Percentiles rank a stretch among this genome's conserved stretches.
Conservation (phyloP, 805 yeast genomes). For the Trichomonascus vanleenenianus region DNA sequence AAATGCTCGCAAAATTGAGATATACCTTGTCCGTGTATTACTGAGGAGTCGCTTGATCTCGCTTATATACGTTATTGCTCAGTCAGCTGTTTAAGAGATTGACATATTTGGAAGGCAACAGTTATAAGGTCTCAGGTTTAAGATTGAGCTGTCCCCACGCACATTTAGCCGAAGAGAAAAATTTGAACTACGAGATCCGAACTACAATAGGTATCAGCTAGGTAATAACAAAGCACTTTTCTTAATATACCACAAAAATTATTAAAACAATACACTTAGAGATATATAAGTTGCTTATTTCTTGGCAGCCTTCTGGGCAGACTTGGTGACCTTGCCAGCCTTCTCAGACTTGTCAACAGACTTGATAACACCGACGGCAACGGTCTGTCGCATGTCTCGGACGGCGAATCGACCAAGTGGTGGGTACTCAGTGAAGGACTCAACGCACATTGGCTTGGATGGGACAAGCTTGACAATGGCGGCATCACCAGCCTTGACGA, state of each 20-base stretch:
- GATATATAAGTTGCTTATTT: slow-evolving; percentile 37
- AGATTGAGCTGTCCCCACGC: too few relatives aligned
- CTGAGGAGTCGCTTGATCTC: too few relatives aligned
- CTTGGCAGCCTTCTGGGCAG: slow-evolving; percentile 80
- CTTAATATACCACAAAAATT: background rate
- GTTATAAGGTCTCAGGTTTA: too few relatives aligned
- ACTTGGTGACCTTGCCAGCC: slow-evolving; percentile 95
- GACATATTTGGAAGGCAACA: too few relatives aligned
- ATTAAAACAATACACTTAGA: background rate
- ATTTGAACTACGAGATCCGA: too few relatives aligned
- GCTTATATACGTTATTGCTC: too few relatives aligned
- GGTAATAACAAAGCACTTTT: background rate
- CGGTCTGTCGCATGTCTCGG: slow-evolving; percentile 99
- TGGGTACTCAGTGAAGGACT: slow-evolving; percentile 89
- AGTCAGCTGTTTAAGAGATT: too few relatives aligned
- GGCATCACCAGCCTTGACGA: slow-evolving; percentile 94
- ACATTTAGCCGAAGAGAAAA: too few relatives aligned
- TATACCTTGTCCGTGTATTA: too few relatives aligned
- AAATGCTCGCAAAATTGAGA: too few relatives aligned
- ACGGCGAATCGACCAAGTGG: slow-evolving; percentile 97
- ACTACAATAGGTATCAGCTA: too few relatives aligned
- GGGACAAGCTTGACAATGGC: slow-evolving; percentile 87
- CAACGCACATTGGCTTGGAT: slow-evolving; percentile 90
- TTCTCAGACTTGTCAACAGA: slow-evolving; percentile 79
- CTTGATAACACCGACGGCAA: slow-evolving; percentile 99